These are phyloP conservation scores for Cytospora piceicola DNA, from an alignment of 2,329 filamentous ascomycete species.

Conservation along the genomic window DNA sequence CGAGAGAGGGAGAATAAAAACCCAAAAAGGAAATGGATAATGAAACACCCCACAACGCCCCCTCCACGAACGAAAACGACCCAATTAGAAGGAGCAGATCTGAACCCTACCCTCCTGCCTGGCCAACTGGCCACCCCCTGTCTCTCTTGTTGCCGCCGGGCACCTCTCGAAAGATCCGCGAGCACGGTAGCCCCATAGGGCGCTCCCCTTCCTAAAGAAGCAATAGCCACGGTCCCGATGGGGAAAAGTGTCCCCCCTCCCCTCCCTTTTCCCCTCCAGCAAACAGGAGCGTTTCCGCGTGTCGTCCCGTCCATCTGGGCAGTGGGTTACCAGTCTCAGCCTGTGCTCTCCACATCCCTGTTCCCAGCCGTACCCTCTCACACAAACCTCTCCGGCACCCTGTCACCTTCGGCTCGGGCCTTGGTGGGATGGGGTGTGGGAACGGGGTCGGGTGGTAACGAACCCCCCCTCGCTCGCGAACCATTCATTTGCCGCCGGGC, in stretches of 20 bases:
- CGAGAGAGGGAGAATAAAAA: slow-evolving; percentile 1
- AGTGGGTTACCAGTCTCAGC: slow-evolving; percentile 6
- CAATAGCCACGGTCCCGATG: slow-evolving; percentile 43
- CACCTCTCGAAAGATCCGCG: not conserved
- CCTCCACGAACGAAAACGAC: slow-evolving; percentile 6
- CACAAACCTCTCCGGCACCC: slow-evolving; percentile 9
- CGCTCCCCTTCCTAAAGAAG: slow-evolving; percentile 40
- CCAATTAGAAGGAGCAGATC: slow-evolving; percentile 28
- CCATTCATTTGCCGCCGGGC: slow-evolving; percentile 27
- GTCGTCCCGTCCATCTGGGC: not conserved
- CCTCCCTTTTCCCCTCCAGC: slow-evolving; percentile 16
- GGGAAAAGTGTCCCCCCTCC: slow-evolving; percentile 38
- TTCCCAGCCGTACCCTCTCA: slow-evolving; percentile 11
- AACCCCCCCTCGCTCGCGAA: slow-evolving; percentile 16
- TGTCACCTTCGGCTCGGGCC: slow-evolving; percentile 29
- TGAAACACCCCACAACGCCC: slow-evolving; percentile 21
- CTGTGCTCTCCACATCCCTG: slow-evolving; percentile 14
- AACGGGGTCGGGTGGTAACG: slow-evolving; percentile 22
- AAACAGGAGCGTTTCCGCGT: not conserved
- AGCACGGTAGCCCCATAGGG: slow-evolving; percentile 20
- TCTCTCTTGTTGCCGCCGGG: too few species aligned
- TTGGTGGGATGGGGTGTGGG: slow-evolving; percentile 17
- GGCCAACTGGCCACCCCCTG: slow-evolving; percentile 10
- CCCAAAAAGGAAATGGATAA: slow-evolving; percentile 19
- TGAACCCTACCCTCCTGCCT: slow-evolving; percentile 7